phyloP scores from a whole-genome alignment of 306 rosid species.

The Crotalaria pallida region DNA sequence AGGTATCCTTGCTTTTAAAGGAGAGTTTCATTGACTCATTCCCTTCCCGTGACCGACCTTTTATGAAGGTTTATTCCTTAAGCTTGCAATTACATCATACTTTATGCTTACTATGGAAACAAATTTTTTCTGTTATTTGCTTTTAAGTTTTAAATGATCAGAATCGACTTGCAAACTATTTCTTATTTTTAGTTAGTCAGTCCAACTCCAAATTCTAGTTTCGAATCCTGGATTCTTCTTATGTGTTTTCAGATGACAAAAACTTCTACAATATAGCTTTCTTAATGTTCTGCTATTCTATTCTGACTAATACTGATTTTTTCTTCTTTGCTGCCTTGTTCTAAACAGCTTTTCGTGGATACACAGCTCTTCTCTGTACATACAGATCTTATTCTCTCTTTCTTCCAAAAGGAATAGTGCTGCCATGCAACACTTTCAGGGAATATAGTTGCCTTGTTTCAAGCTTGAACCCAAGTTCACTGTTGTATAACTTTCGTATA shows the following conservation, averaged over 20 bases:
- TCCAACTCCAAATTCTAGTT: conserved; percentile 1
- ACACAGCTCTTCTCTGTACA: conserved; percentile 96
- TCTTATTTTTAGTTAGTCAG: not conserved
- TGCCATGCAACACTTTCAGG: conserved; percentile 16
- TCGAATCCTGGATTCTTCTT: not conserved
- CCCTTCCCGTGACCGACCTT: conserved; percentile 77
- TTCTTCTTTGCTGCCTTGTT: conserved; percentile 22
- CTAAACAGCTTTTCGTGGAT: conserved; percentile 80
- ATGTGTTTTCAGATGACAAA: not conserved
- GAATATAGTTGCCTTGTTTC: conserved; percentile 13
- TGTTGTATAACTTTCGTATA: conserved; percentile 28
- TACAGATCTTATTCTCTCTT: conserved; percentile 88
- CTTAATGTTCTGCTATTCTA: conserved; percentile 1
- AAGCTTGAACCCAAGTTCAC: conserved; percentile 59
- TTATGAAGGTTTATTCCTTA: conserved; percentile 77
- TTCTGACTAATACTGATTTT: conserved; percentile 21
- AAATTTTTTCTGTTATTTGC: not conserved
- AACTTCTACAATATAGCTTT: not conserved
- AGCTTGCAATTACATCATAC: conserved; percentile 19
- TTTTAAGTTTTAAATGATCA: not conserved
- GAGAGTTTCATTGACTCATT: conserved; percentile 94
- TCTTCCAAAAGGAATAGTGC: conserved; percentile 86
- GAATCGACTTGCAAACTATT: conserved; percentile 2
- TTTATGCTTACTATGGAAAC: not conserved
- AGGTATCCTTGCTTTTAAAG: conserved; percentile 97